Base-by-base conservation (phyloP, 306 rosid species). In the Dryas drummondii region DNA sequence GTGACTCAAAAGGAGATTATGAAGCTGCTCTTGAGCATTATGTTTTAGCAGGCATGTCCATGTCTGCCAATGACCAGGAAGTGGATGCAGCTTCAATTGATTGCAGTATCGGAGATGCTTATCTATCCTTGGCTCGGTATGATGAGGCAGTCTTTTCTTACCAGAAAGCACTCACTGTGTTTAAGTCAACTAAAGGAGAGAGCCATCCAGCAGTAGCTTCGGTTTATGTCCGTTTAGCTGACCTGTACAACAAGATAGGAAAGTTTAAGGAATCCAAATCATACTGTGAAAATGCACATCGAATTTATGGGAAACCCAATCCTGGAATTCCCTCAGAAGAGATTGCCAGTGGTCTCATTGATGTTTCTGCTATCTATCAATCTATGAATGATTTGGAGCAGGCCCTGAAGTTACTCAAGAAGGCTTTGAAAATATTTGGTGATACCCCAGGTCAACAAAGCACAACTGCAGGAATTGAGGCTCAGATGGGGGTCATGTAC, bases 11-110 rank as follows among this genome's bases (percentile, higher is more conserved):
- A 68, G 98, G 98, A 17, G 96, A 90, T 37, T 87, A 82, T 58
- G 98, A 90, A 84, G 85, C 91, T 79, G 96, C 98, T 53, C 84
- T 92, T 13, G 92, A 90, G 80, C 96, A 92, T 77, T 90, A 92
- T 84, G 94, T 86, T 60, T 58, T 88, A 56, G 98, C 98, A 67
- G 81, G 91, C 80, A 87, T 88, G 94, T 84, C 91, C 27, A 86
- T 90, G 91, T 82, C 91, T 17, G 90, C 96, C 40, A 86, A 81
- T 76, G 88, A 70, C 61, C 92, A 81, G 7, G 92, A 88, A 76
- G 47, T 76, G 6, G 94, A 88, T 27, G 92, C 86, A 16, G 98
- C 98, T 37, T 70, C 86, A 3, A 84, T 92, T 48, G 94, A 92
- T 76, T 86, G 94, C 85, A 88, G 90, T 88, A 87, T 90, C 37